These are phyloP conservation scores for Amanita muscaria DNA, from an alignment of 768 basidiomycete species.

Conservation along the genomic window DNA sequence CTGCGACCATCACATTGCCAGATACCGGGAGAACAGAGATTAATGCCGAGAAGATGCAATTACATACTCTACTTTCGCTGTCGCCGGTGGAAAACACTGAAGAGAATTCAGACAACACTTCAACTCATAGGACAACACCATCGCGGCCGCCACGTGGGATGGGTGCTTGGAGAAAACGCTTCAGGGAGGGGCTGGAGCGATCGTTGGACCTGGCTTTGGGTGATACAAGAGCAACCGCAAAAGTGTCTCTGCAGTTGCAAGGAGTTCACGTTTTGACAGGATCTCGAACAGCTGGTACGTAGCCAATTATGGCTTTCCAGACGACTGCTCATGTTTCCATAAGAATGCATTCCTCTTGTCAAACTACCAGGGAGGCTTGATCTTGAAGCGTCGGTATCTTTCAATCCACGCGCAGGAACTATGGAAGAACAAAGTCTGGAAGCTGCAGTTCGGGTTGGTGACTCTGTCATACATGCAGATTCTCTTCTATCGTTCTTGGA, in stretches of 20 bases:
- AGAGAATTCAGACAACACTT: constrained; percentile 16
- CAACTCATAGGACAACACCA: constrained; percentile 15
- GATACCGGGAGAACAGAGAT: constrained; percentile 45
- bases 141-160: constrained; percentile 34
- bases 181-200: constrained; percentile 51
- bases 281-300: constrained; percentile 1
- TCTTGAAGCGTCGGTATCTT: constrained; percentile 39
- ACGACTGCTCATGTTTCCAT: not conserved
- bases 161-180: constrained; percentile 55
- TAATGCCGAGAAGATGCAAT: constrained; percentile 37
- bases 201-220: constrained; percentile 67
- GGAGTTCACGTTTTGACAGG: constrained; percentile 2
- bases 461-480: constrained; percentile 19
- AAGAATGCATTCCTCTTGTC: constrained; percentile 7
- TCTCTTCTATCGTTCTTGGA: constrained; percentile 5
- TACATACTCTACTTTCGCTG: constrained; percentile 50
- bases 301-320: not conserved
- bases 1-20: constrained; percentile 40
- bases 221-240: constrained; percentile 47
- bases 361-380: constrained; percentile 33
- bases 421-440: constrained; percentile 47
- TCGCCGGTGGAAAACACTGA: constrained; percentile 35
- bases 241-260: constrained; percentile 21
- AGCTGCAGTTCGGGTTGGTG: constrained; percentile 34
- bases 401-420: constrained; percentile 49